A percentile compares a stretch with the other conserved stretches of the same genome.
phyloP scores from a whole-genome alignment of 805 yeast genomes.

The Yarrowia hollandica region DNA sequence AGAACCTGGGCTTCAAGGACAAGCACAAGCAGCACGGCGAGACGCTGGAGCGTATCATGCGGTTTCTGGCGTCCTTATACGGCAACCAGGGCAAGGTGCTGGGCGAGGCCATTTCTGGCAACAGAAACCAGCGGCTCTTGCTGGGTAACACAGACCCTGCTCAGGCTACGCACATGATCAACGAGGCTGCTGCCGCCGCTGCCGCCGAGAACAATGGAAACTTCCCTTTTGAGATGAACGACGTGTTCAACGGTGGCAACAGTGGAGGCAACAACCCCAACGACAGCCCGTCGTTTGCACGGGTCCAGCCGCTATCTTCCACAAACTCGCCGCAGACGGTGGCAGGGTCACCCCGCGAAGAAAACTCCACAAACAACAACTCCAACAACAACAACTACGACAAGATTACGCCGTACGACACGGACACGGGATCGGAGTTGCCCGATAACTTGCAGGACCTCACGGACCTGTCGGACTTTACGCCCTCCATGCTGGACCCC shows the following conservation, averaged over 20 bases:
- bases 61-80: conserved; percentile 81
- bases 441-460: conserved; percentile 15
- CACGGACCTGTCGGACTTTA: conserved; percentile 14
- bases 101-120: conserved; percentile 36
- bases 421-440: conserved; percentile 18
- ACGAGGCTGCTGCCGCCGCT: conserved; percentile 19
- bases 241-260: conserved; percentile 12
- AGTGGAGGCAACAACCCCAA: background rate
- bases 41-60: conserved; percentile 80
- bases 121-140: conserved; percentile 34
- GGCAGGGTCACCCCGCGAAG: conserved; percentile 5
- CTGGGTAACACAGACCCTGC: conserved; percentile 32
- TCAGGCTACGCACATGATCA: conserved; percentile 24
- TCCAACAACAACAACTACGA: conserved; percentile 13
- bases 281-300: conserved; percentile 18
- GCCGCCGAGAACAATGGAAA: conserved; percentile 31
- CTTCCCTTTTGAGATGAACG: conserved; percentile 24
- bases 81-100: conserved; percentile 59
- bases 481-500: conserved; percentile 26
- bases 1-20: conserved; percentile 78
- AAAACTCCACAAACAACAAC: background rate
- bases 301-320: conserved; percentile 18
- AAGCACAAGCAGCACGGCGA: conserved; percentile 82
- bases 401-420: conserved; percentile 19
- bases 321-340: conserved; percentile 27